phyloP scores from a whole-genome alignment of 2,329 filamentous ascomycete genomes.

The Endocalyx cinctus region DNA sequence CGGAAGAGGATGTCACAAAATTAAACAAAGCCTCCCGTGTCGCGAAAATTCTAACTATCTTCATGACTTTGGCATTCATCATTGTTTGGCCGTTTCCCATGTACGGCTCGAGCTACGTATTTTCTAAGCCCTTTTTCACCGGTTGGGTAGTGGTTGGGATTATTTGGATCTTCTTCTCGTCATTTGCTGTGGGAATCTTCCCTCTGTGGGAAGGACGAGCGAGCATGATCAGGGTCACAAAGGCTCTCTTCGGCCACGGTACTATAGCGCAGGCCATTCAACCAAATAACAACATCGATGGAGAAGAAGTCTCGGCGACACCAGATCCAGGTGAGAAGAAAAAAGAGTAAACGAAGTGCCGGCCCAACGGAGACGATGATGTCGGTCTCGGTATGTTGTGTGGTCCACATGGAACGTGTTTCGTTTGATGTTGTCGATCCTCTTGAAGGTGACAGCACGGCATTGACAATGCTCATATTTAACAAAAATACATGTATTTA shows the following conservation, averaged over 20 bases:
- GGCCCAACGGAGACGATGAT: too few relatives aligned
- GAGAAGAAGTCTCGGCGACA: constrained; percentile 2
- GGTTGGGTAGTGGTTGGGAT: constrained; percentile 73
- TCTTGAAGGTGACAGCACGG: too few relatives aligned
- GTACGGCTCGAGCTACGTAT: constrained; percentile 24
- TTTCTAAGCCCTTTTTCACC: constrained; percentile 60
- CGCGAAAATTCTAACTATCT: constrained; percentile 37
- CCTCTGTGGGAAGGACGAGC: constrained; percentile 72
- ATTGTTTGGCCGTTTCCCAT: constrained; percentile 27
- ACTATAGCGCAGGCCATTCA: neutral
- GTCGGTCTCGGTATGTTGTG: too few relatives aligned
- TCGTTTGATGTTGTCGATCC: too few relatives aligned
- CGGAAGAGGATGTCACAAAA: constrained; percentile 8
- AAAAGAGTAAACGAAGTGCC: constrained; percentile 4
- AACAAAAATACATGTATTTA: too few relatives aligned
- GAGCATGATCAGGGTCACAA: constrained; percentile 57
- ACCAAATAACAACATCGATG: constrained; percentile 5
- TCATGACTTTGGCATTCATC: constrained; percentile 54
- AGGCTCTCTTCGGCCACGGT: constrained; percentile 46
- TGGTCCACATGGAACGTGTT: too few relatives aligned
- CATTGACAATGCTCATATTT: too few relatives aligned
- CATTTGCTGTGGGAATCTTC: constrained; percentile 69
- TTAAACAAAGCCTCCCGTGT: constrained; percentile 8
- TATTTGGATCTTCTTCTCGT: constrained; percentile 69
- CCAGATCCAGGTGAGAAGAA: constrained; percentile 5